These are phyloP conservation scores for Sideroxylon spinosum DNA, from an alignment of 179 eudicot genomes.

Conservation along the genomic window DNA sequence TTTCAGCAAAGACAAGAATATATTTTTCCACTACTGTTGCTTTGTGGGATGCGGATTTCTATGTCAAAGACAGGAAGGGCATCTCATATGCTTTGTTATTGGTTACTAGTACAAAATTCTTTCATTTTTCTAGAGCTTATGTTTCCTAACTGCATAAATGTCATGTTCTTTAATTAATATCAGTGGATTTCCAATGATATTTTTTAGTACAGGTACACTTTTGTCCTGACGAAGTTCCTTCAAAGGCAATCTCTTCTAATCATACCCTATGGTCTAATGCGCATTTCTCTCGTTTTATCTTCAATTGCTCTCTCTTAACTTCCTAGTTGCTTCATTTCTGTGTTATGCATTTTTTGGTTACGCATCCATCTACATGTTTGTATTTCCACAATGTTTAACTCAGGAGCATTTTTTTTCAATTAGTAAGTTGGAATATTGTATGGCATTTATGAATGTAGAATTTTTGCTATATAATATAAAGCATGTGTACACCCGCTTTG, in stretches of 20 bases:
- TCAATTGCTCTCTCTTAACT: too few relatives aligned
- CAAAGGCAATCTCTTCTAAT: too few relatives aligned
- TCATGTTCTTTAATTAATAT: background rate
- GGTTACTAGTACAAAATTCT: conserved; percentile 14
- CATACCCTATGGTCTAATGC: too few relatives aligned
- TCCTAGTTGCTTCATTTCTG: background rate
- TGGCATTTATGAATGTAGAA: background rate
- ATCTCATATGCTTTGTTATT: conserved; percentile 22
- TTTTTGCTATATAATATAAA: background rate
- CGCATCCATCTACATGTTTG: background rate
- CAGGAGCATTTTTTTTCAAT: background rate
- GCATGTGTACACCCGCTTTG: too few relatives aligned
- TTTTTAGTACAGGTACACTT: background rate
- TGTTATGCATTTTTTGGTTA: background rate
- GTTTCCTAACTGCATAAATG: background rate
- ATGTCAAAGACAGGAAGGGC: conserved; percentile 30
- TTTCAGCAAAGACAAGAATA: conserved; percentile 44
- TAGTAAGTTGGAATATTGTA: background rate
- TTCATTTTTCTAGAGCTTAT: background rate
- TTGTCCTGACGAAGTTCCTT: too few relatives aligned
- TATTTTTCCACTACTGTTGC: conserved; percentile 43
- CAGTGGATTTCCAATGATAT: background rate
- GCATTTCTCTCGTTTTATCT: too few relatives aligned
- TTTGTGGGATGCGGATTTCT: conserved; percentile 48
- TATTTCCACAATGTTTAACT: background rate